phyloP scores from a whole-genome alignment of 805 yeast genomes.

The Candida argentea region DNA sequence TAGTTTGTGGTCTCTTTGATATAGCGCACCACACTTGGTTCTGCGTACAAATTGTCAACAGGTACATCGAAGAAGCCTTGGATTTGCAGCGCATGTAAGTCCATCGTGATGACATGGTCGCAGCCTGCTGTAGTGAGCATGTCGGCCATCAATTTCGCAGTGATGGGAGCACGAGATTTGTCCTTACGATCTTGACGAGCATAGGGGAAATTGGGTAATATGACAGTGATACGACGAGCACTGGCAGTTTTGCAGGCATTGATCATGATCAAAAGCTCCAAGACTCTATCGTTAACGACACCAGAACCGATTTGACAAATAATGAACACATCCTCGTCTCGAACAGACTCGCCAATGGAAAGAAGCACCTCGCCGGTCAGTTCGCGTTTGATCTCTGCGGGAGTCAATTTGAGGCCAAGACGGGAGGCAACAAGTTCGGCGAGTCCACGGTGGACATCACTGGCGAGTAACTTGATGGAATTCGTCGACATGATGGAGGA shows the following conservation, averaged over 20 bases:
- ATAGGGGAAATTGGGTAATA: constrained; percentile 74
- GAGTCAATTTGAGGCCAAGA: constrained; percentile 50
- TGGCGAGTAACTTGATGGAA: constrained; percentile 57
- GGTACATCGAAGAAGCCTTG: constrained; percentile 82
- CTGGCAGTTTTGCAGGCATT: constrained; percentile 78
- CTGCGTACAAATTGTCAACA: constrained; percentile 77
- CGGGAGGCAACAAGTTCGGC: constrained; percentile 61
- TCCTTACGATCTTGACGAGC: constrained; percentile 88
- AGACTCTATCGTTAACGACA: constrained; percentile 61
- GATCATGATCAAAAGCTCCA: constrained; percentile 69
- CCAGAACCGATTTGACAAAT: constrained; percentile 76
- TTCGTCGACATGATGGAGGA: constrained; percentile 52
- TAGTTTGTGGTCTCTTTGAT: constrained; percentile 52
- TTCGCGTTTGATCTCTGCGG: constrained; percentile 54
- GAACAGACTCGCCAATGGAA: constrained; percentile 69
- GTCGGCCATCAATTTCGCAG: constrained; percentile 78
- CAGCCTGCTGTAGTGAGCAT: constrained; percentile 78
- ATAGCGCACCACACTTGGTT: constrained; percentile 69
- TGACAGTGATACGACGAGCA: constrained; percentile 75
- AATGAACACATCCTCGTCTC: constrained; percentile 78
- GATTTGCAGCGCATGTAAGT: constrained; percentile 79
- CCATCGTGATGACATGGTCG: constrained; percentile 81
- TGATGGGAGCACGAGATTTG: constrained; percentile 76
- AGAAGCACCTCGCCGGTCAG: constrained; percentile 68
- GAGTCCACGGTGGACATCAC: constrained; percentile 57